These are phyloP conservation scores for Phytophthora fragariaefolia DNA, from an alignment of 352 stramenopile genomes.

Conservation along the genomic window DNA sequence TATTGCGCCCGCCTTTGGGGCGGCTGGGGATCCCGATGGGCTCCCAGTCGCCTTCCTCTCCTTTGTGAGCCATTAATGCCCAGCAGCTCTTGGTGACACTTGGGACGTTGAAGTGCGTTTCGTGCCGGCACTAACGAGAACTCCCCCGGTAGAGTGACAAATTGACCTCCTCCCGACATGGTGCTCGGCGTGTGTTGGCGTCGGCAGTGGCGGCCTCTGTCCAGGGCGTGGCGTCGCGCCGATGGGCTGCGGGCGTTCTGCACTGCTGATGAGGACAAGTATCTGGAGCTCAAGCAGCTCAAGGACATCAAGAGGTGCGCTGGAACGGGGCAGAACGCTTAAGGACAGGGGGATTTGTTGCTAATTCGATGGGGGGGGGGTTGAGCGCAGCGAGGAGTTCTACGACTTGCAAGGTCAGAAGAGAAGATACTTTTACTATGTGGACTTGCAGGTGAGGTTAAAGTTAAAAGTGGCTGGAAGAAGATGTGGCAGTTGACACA, in stretches of 20 bases:
- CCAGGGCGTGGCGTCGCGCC: conserved; percentile 5
- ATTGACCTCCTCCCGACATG: too few relatives aligned
- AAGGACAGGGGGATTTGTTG: neutral
- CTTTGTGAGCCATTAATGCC: conserved; percentile 1
- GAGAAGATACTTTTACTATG: conserved; percentile 86
- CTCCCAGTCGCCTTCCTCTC: conserved; percentile 14
- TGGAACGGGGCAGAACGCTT: neutral
- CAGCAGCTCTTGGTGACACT: neutral
- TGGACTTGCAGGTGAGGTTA: conserved; percentile 80
- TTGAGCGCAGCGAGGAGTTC: conserved; percentile 60
- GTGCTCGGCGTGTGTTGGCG: too few relatives aligned
- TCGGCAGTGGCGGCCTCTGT: conserved; percentile 25
- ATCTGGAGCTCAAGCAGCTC: conserved; percentile 78
- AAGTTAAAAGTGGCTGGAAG: too few relatives aligned
- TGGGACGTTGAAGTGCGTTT: conserved; percentile 34
- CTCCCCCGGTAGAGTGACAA: neutral
- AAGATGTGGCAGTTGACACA: too few relatives aligned
- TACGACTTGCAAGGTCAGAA: conserved; percentile 71
- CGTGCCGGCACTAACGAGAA: neutral
- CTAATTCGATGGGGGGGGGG: neutral
- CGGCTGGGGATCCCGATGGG: conserved; percentile 5
- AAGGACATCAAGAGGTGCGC: conserved; percentile 82
- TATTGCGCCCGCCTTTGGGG: conserved; percentile 5
- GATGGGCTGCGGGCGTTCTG: conserved; percentile 25
- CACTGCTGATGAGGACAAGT: conserved; percentile 64